Conservation (phyloP, 2,329 filamentous ascomycete genomes). For the Nemania abortiva region DNA sequence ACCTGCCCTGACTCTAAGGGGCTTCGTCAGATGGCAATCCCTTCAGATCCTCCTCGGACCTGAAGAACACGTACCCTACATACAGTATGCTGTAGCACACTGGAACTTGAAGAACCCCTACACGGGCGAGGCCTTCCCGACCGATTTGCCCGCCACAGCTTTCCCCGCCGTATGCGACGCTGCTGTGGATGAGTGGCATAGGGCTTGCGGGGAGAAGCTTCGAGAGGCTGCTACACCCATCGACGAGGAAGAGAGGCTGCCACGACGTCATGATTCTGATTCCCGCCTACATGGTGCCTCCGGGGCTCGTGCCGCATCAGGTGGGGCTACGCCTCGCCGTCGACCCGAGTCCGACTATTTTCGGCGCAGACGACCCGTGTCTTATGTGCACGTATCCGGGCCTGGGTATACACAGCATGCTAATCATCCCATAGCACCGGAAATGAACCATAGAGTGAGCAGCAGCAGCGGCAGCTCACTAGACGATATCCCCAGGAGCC, state of each 20-base stretch:
- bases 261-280: conserved; percentile 42
- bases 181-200: conserved; percentile 89
- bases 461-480: conserved; percentile 55
- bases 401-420: conserved; percentile 44
- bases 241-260: conserved; percentile 48
- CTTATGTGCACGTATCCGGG: conserved; percentile 47
- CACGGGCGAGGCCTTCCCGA: conserved; percentile 76
- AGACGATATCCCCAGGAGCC: conserved; percentile 59
- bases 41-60: conserved; percentile 90
- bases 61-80: conserved; percentile 85
- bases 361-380: conserved; percentile 53
- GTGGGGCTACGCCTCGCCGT: conserved; percentile 41
- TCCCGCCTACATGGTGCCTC: conserved; percentile 50
- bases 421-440: conserved; percentile 41
- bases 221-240: conserved; percentile 68
- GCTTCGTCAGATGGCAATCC: conserved; percentile 94
- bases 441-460: conserved; percentile 45
- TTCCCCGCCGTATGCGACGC: conserved; percentile 80
- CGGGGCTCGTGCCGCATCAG: conserved; percentile 48
- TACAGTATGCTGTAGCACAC: conserved; percentile 82
- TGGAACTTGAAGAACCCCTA: conserved; percentile 82
- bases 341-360: conserved; percentile 54
- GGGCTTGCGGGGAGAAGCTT: conserved; percentile 77
- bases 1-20: conserved; percentile 83
- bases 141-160: conserved; percentile 68